Evolutionary conservation across 768 basidiomycete genomes (phyloP).

Genomic region (Termitomyces sp.): DNA sequence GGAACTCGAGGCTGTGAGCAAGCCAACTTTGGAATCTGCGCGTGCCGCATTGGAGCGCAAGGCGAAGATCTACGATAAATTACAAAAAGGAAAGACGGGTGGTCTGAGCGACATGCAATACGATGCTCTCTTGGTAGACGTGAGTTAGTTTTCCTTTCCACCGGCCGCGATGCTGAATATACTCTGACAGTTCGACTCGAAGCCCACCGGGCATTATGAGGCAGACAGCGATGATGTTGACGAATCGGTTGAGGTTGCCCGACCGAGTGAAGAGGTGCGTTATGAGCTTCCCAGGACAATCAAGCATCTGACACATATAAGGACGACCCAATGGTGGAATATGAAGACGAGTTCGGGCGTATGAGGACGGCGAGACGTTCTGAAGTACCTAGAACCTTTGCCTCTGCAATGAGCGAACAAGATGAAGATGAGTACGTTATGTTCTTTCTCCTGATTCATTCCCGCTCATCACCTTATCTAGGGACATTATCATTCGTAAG

Average conservation of each 20-base stretch:
- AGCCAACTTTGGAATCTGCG: slow-evolving; percentile 68
- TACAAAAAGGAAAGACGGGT: slow-evolving; percentile 73
- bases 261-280: slow-evolving; percentile 39
- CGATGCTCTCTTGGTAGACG: slow-evolving; percentile 71
- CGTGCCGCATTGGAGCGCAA: slow-evolving; percentile 73
- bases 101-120: slow-evolving; percentile 76
- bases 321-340: slow-evolving; percentile 81
- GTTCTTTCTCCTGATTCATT: slow-evolving; percentile 1
- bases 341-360: slow-evolving; percentile 87
- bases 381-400: slow-evolving; percentile 70
- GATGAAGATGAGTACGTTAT: slow-evolving; percentile 58
- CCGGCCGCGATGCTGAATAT: background rate
- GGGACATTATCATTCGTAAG: slow-evolving; percentile 60
- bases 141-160: slow-evolving; percentile 32
- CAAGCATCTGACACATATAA: slow-evolving; percentile 22
- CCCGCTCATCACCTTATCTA: slow-evolving; percentile 20
- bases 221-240: slow-evolving; percentile 76
- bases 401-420: slow-evolving; percentile 39
- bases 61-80: slow-evolving; percentile 75
- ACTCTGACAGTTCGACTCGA: slow-evolving; percentile 60
- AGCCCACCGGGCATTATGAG: slow-evolving; percentile 49
- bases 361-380: slow-evolving; percentile 63
- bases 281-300: background rate
- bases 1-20: slow-evolving; percentile 66
- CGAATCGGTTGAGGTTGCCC: slow-evolving; percentile 68